Percentiles rank a stretch among this genome's conserved stretches.
These are phyloP conservation scores for Aspergillus proliferans DNA, from an alignment of 2,329 filamentous ascomycete species.

Conservation along the genomic window DNA sequence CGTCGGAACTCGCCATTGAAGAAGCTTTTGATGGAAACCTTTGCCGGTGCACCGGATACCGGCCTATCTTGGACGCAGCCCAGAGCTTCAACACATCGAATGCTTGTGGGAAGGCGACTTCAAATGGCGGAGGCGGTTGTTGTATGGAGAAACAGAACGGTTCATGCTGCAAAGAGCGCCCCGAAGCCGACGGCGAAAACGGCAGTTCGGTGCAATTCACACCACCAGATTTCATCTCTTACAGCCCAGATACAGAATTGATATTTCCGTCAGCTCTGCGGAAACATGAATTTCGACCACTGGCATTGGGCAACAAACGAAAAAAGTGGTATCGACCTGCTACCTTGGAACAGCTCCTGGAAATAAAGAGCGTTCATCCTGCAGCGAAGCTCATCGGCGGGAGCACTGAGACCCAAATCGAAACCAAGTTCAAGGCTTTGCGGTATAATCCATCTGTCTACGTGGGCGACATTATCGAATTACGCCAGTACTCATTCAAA, in stretches of 20 bases:
- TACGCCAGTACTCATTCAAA: constrained; percentile 61
- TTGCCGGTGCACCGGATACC: constrained; percentile 81
- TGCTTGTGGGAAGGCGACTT: constrained; percentile 50
- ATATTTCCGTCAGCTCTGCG: constrained; percentile 79
- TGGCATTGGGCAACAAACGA: constrained; percentile 76
- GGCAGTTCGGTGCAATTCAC: constrained; percentile 57
- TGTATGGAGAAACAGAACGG: constrained; percentile 63
- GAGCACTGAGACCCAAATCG: constrained; percentile 85
- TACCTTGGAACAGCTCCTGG: constrained; percentile 69
- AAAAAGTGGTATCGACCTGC: constrained; percentile 80
- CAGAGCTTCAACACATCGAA: constrained; percentile 59
- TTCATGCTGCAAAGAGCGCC: constrained; percentile 63
- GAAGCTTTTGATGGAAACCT: constrained; percentile 79
- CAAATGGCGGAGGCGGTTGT: constrained; percentile 59
- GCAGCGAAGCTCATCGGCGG: constrained; percentile 82
- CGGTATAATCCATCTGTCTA: constrained; percentile 77
- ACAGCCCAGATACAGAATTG: constrained; percentile 77
- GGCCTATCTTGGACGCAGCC: constrained; percentile 78
- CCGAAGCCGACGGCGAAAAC: constrained; percentile 37
- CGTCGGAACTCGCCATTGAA: constrained; percentile 60
- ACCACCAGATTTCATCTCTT: constrained; percentile 84
- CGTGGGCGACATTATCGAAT: constrained; percentile 56
- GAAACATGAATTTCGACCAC: constrained; percentile 67
- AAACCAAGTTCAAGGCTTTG: constrained; percentile 86
- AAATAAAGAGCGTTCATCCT: constrained; percentile 74